Percentiles rank a stretch among this genome's conserved stretches.
Evolutionary conservation across 345 rosid genomes (phyloP).

Genomic region (Linum lewisii): DNA sequence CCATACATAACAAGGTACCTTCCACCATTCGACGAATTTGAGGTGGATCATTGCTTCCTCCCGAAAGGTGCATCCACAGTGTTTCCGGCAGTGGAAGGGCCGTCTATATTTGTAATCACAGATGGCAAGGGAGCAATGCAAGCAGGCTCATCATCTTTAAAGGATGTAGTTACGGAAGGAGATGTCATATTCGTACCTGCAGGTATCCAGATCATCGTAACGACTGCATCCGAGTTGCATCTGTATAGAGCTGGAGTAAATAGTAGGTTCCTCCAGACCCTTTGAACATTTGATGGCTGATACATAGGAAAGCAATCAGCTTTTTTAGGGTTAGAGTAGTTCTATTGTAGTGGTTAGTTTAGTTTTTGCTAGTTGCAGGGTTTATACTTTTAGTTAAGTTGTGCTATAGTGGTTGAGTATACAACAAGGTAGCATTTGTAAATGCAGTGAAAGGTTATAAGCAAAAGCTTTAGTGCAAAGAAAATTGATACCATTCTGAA

Average conservation of each 20-base stretch:
- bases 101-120: constrained; percentile 60
- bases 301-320: not conserved
- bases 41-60: constrained; percentile 68
- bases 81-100: constrained; percentile 70
- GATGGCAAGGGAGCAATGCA: constrained; percentile 55
- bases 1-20: constrained; percentile 68
- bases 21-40: constrained; percentile 92
- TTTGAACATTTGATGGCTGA: constrained; percentile 1
- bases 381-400: not conserved
- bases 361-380: not conserved
- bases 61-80: constrained; percentile 48
- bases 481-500: no score
- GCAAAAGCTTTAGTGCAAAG: not conserved
- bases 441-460: not conserved
- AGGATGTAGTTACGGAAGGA: constrained; percentile 42
- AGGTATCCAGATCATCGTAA: constrained; percentile 39
- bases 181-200: constrained; percentile 83
- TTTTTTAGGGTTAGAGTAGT: not conserved
- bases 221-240: constrained; percentile 44
- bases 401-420: not conserved
- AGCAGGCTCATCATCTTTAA: constrained; percentile 20
- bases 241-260: constrained; percentile 85
- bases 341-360: not conserved
- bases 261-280: constrained; percentile 42
- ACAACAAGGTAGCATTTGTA: not conserved